Evolutionary conservation across 2,329 filamentous ascomycete genomes (phyloP), one percentile per base, ranked within the genome.

Genomic region (Fusarium tjaetaba): DNA sequence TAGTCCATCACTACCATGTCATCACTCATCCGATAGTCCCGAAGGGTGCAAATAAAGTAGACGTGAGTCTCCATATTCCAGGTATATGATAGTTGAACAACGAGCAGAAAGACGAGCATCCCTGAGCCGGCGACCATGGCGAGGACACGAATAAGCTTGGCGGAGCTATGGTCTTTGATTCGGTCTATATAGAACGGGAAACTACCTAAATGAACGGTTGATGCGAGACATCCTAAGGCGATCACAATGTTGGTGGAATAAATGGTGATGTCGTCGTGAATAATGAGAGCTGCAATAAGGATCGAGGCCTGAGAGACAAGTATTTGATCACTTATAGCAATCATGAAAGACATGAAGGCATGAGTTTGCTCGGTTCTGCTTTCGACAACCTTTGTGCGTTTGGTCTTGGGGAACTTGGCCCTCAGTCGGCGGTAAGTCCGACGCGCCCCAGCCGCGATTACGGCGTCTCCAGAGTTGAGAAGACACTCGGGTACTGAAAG

Each of bases 231-330:
- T 2, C 61, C 61, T 1, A 67, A 4, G 4, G 61, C 61, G 15
- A 65, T 51, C 1, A 67, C 51, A 14, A 67, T 58, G 3, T 65
- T 67, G 32, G 20, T 28, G 0, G 60, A 67, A 39, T 65, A 65
- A 2, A 67, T 51, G 7, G 64, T 67, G 6, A 65, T 65, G 2
- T 65, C 61, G 5, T 1, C n/a, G 7, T 45, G 42, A 13, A 51
- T 59, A 2, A 65, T 51, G 4, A 43, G 38, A 3, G 51, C 51
- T 0, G 38, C 64, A 2, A 67, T 26, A 0, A 67, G 26, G 2
- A 67, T 41, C 0, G 64, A 46, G 3, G 28, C 45, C 10, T 65
- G 61, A 0, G 61, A 59, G 1, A 65, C 45, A 1, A 67, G n/a
- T 2, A 67, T 58, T 11, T 67, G 61, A 16, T 67, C 61, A 18